Base-by-base conservation (phyloP, 306 rosid species). In the Ceratonia siliqua region DNA sequence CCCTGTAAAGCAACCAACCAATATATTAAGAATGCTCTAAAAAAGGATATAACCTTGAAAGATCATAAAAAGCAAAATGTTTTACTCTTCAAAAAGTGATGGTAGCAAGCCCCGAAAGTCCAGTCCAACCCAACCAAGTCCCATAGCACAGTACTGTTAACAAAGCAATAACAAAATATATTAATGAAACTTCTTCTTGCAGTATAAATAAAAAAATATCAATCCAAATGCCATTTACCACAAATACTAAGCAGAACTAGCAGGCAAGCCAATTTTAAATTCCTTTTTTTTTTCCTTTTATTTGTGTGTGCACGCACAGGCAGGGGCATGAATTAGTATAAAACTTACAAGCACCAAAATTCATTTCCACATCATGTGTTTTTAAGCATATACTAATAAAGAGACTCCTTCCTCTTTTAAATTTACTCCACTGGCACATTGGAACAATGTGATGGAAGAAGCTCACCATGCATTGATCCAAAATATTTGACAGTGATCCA, bases 41-140 rank as follows among this genome's bases (percentile, higher is more conserved):
- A 15, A 54, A 20, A 42, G 28, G 15, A 15, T 21, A 35, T 52
- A 45, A 10, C 48, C 13, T 25, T 5, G 73, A 67, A n/a, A 78
- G 46, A 67, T 45, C 42, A 81, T 11, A 30, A 20, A 67, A 48
- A 46, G 72, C 33, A 62, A 13, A 56, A 62, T 70, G 58, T 52
- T 20, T 82, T 85, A 90, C 98, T 89, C 97, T 85, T 91, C 98
- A 83, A 91, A 94, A 50, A 91, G 92, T 61, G 97, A 78, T 71
- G 94, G 97, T 62, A 94, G 94, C 85, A 94, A 77, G 56, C 96
- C 91, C 55, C 98, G 96, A 73, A 89, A 94, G 81, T 94, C 98
- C 50, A 94, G 81, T 70, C 98, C 98, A 77, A 94, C 98, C 98
- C 98, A 91, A 77, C 96, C 97, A 84, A 93, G 97, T 67, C 98